Base-by-base conservation (phyloP, 352 stramenopile species). In the Blastocystis sp. region DNA sequence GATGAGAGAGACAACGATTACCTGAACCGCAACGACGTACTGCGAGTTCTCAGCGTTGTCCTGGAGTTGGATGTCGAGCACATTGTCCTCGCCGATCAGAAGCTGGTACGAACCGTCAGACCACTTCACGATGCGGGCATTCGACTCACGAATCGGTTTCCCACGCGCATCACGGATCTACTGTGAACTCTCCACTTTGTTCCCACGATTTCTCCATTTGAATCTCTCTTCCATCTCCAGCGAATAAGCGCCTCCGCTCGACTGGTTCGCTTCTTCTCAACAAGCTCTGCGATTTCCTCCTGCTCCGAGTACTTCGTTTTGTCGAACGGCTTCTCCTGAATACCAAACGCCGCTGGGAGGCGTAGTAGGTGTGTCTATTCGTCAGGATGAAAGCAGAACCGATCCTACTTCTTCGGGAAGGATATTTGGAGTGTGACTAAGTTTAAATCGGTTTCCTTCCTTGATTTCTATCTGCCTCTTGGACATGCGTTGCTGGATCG, bases 141-240 rank as follows among this genome's bases (percentile, higher is more conserved):
- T 81, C 8, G 69, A 81, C 29, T 81, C 69, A 14, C 69, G 42
- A 18, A 81, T 29, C 1, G 69, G 69, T 29, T 81, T 81, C 36
- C 69, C 69, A 18, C 18, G 24, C n/a, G 44, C 69, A 64, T 81
- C 69, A 11, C 27, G 69, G 11, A 81, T 46, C 69, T 81, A 64
- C n/a, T 65, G 32, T 21, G 4, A 8, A 65, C 4, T 24, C 21
- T 29, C 27, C 3, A 6, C 24, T 48, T 3, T 63, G 6, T 14
- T 11, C 27, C 16, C 63, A 81, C 69, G 29, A 81, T 27, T 18
- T 34, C 63, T n/a, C 69, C 69, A 32, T 81, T 51, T 3, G 42
- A 24, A 44, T 81, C 49, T 64, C 53, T 48, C 32, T 81, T 81
- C 69, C 69, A 81, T 61, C 69, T 63, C 69, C 69, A 81, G 40